Conservation (phyloP, 108 stramenopile species). For the Cyclotella baltica region DNA sequence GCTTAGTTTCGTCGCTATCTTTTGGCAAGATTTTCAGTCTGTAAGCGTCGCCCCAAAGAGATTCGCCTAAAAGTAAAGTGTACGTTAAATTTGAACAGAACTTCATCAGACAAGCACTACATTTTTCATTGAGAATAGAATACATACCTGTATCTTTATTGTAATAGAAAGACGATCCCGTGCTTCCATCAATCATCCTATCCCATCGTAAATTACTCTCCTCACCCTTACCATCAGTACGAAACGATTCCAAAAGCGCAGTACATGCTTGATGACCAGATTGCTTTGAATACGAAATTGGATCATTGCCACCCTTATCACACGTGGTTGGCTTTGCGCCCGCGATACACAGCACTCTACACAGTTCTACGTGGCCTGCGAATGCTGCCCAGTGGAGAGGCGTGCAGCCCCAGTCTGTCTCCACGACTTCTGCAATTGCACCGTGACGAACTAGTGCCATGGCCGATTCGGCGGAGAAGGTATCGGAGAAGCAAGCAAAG, state of each 20-base stretch:
- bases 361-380: slow-evolving; percentile 46
- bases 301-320: slow-evolving; percentile 56
- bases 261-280: slow-evolving; percentile 43
- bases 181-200: slow-evolving; percentile 45
- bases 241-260: slow-evolving; percentile 28
- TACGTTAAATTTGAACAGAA: background rate
- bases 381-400: slow-evolving; percentile 62
- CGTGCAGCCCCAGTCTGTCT: slow-evolving; percentile 56
- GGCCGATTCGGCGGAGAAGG: slow-evolving; percentile 51
- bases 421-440: slow-evolving; percentile 50
- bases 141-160: slow-evolving; percentile 35
- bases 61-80: slow-evolving; percentile 23
- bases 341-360: slow-evolving; percentile 50
- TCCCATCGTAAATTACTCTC: slow-evolving; percentile 36
- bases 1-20: background rate
- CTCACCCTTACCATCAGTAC: slow-evolving; percentile 2
- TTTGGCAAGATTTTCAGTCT: slow-evolving; percentile 3
- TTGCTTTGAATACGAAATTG: slow-evolving; percentile 53
- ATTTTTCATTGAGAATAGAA: too few relatives aligned
- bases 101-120: too few relatives aligned
- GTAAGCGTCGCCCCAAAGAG: slow-evolving; percentile 55
- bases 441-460: slow-evolving; percentile 49
- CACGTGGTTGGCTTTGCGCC: slow-evolving; percentile 51
- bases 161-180: slow-evolving; percentile 51
- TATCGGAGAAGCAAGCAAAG: slow-evolving; percentile 52